These are phyloP conservation scores for Trichoderma oligosporum DNA, from an alignment of 2,329 filamentous ascomycete species.

Conservation along the genomic window DNA sequence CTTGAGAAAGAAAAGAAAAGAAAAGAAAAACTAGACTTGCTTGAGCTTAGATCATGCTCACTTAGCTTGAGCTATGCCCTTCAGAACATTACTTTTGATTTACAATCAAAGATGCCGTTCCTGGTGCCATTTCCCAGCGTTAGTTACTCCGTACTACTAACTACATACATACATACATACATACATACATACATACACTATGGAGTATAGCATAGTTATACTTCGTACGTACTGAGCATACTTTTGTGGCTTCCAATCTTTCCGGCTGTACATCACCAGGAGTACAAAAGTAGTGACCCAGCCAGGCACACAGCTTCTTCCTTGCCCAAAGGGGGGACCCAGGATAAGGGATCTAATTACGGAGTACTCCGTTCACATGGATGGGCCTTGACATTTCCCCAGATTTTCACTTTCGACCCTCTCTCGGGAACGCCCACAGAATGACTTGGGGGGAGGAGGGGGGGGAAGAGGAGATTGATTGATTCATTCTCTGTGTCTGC, in stretches of 20 bases:
- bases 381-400: constrained; percentile 18
- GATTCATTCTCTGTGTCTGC: not conserved
- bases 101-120: not conserved
- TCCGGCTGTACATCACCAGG: not conserved
- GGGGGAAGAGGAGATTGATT: not conserved
- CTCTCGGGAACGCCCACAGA: not conserved
- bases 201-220: too few species aligned
- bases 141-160: not conserved
- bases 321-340: constrained; percentile 8
- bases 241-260: not conserved
- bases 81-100: not conserved
- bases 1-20: not conserved
- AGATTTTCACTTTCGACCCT: constrained; percentile 14
- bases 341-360: not conserved
- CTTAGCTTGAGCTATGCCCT: not conserved
- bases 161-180: too few species aligned
- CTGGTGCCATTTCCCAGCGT: not conserved
- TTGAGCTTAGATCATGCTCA: not conserved
- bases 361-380: constrained; percentile 9
- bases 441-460: not conserved
- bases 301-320: constrained; percentile 5
- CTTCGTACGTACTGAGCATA: too few species aligned
- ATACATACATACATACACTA: too few species aligned
- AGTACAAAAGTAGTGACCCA: not conserved
- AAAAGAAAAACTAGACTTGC: not conserved